Evolutionary conservation across 768 basidiomycete genomes (phyloP), one percentile per base, ranked within the genome.

Genomic region (Clavulina sp.): DNA sequence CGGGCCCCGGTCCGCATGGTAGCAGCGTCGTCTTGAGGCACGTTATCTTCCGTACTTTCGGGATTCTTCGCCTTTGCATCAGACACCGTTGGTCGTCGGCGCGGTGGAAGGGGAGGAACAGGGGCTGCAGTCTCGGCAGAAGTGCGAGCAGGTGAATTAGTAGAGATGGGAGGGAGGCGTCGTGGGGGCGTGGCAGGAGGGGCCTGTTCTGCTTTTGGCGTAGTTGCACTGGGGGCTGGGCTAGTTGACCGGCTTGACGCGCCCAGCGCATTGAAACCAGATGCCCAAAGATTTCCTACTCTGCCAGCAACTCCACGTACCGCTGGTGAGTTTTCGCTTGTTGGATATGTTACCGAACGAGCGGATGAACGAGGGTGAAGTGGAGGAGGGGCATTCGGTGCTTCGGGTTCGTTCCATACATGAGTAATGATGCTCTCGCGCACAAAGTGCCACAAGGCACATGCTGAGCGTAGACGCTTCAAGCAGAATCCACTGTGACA

Each of bases 401-500:
- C 26, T 19, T 49, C 52, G 2, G 3, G 52, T 56, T 92, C 89
- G 52, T 87, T 82, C 91, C 91, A 95, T 4, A 93, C 69, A 57
- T 80, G 81, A 54, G 89, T 86, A 19, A 93, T 70, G 50, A 95
- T 69, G 6, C 82, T 77, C 0, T 76, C 78, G 23, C 87, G 76
- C 48, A 93, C 78, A 59, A 85, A 93, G 18, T 82, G 77, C 88
- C 89, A 95, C 13, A 93, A 67, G 3, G 80, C 81, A 64, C 88
- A 92, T n/a, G 89, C 87, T 33, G 81, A 72, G 9, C 89, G 77
- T 19, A 95, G 69, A 5, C 91, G 76, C 4, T 74, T 68, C 16
- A 93, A 69, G 62, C 89, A 93, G 81, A 88, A 93, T n/a, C 84
- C 80, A 18, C 74, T 76, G 7, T 73, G 68, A 60, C 89, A 95